Conservation (phyloP, 495 filamentous ascomycete genomes). For the Podospora bellae-mahoneyi region DNA sequence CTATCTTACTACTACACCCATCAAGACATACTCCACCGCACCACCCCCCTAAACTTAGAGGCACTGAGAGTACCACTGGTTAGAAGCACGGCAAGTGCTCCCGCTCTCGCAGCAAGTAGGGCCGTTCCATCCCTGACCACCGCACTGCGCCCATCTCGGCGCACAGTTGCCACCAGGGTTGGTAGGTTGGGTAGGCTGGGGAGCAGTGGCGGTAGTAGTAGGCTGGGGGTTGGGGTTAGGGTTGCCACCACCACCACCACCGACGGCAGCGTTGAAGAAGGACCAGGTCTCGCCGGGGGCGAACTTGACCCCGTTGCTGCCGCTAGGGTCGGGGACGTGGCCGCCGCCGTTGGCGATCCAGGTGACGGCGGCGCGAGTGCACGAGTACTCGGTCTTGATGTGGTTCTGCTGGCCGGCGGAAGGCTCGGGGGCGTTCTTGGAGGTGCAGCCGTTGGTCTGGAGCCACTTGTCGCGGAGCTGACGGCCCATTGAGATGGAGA, state of each 20-base stretch:
- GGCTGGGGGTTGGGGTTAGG: slow-evolving; percentile 3
- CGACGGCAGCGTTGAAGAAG: slow-evolving; percentile 17
- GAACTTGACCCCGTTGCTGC: slow-evolving; percentile 17
- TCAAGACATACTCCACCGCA: not conserved
- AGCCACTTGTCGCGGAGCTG: slow-evolving; percentile 40
- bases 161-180: slow-evolving; percentile 17
- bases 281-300: slow-evolving; percentile 20
- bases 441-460: slow-evolving; percentile 39
- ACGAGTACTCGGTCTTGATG: slow-evolving; percentile 35
- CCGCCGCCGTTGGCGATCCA: slow-evolving; percentile 26
- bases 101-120: slow-evolving; percentile 21
- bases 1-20: no score
- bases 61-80: slow-evolving; percentile 22
- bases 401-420: slow-evolving; percentile 29
- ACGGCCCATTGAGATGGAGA: slow-evolving; percentile 37
- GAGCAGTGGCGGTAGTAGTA: not conserved
- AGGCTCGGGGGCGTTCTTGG: slow-evolving; percentile 34
- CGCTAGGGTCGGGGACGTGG: slow-evolving; percentile 20
- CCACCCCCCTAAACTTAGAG: slow-evolving; percentile 1
- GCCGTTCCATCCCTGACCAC: slow-evolving; percentile 15
- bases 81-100: slow-evolving; percentile 11
- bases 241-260: slow-evolving; percentile 14
- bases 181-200: not conserved
- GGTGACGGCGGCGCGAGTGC: slow-evolving; percentile 29
- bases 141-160: slow-evolving; percentile 45